Evolutionary conservation across 169 alveolate genomes (phyloP), one percentile per base, ranked within the genome.

Genomic region (Theileria equi): DNA sequence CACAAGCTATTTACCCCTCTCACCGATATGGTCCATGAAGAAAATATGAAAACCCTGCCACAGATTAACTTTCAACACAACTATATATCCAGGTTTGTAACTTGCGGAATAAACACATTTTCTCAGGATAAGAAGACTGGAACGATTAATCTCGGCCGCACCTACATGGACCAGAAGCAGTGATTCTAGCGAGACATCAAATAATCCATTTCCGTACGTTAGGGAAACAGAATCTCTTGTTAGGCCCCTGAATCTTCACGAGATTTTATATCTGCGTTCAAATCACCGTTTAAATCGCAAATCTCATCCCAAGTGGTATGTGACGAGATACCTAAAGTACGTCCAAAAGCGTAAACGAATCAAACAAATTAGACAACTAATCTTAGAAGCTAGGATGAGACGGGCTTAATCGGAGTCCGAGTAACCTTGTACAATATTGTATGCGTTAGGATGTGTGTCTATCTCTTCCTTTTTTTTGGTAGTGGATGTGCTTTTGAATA

Each of bases 261-360:
- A 84, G 28, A 73, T 84, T 5, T 60, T 80, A 31, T 70, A 84
- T 45, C 74, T 87, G 34, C 65, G 80, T 13, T 67, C 79, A 29
- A 76, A 84, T 57, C 84, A 80, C 65, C 38, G 91, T n/a, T 29
- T 84, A 13, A 76, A 70, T 36, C 62, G 85, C 28, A 60, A 87
- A 34, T 76, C 88, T 36, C 91, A 84, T 47, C 91, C 91, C 31
- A 80, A 80, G 62, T 84, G 91, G 91, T 70, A 76, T 61, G 50
- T 73, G 28, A 72, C 79, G 5, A 31, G 65, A 8, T 73, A 73
- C 35, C 71, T 61, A 63, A 73, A 64, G 62, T 73, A 63, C 60
- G n/a, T 73, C 62, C 57, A 73, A 32, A 73, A 73, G 28, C 36
- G 25, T 59, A 34, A 35, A 19, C 45, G 62, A 19, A 70, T 63